Base-by-base conservation (phyloP, 2,329 filamentous ascomycete species). In the Metarhizium album region DNA sequence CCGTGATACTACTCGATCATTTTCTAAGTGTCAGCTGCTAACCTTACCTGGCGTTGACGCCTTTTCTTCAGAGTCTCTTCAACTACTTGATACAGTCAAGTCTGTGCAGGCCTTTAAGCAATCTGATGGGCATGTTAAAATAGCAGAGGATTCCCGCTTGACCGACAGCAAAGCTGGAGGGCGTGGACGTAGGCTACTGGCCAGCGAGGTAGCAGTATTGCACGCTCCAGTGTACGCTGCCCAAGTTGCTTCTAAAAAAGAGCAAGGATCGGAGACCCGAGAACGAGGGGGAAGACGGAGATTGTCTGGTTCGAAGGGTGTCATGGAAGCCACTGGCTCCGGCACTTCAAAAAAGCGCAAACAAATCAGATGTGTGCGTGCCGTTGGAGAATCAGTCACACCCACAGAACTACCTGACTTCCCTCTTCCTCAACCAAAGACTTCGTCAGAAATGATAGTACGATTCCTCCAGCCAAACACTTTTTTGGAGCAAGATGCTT, bases 211-310 rank as follows among this genome's bases (percentile, higher is more conserved):
- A 18, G 73, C 74, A 35, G 66, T 71, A n/a, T 59, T 79, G 27
- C 67, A 70, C 48, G 75, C 75, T 2, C 75, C 75, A 2, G 72
- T 76, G 27, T 79, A 79, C 59, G 66, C 61, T n/a, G 65, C 66
- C 9, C 67, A 69, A 54, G 51, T 62, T 46, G 62, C 66, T 13
- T 60, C 64, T 9, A 69, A 67, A 53, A 63, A 62, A 33, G 58
- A 54, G 2, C 49, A 55, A 3, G 60, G 62, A 33, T 53, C 54
- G 6, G 63, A 61, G 27, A 51, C 53, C 22, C 37, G 48, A n/a
- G 51, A 51, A 40, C 47, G 54, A 40, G 18, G 31, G 20, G 60
- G 59, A 42, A 55, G 52, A 23, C 42, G 29, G 29, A 48, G 51
- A 38, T 47, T 37, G n/a, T 47, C 49, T 20, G 48, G 37, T 24